These are phyloP conservation scores for Ophiocordyceps camponoti-saundersi DNA, from an alignment of 2,329 filamentous ascomycete genomes.

Conservation along the genomic window DNA sequence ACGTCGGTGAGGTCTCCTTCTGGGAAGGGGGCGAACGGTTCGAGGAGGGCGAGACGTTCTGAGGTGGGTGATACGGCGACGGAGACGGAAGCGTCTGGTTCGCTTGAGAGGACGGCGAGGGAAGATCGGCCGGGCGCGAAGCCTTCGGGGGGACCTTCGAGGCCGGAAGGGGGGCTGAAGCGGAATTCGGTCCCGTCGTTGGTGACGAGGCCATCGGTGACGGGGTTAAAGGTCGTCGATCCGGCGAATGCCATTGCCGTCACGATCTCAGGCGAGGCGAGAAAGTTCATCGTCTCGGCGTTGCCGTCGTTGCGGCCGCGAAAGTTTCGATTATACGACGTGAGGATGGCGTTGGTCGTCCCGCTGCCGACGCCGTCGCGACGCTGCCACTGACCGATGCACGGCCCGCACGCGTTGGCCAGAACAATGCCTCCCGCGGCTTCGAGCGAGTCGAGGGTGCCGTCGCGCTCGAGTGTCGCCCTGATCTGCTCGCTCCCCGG, in stretches of 20 bases:
- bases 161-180: slow-evolving; percentile 64
- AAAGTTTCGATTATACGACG: slow-evolving; percentile 98
- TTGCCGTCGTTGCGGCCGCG: slow-evolving; percentile 94
- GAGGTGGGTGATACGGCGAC: slow-evolving; percentile 79
- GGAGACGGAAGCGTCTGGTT: slow-evolving; percentile 51
- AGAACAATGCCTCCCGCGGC: slow-evolving; percentile 76
- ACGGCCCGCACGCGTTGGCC: slow-evolving; percentile 88
- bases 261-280: slow-evolving; percentile 90
- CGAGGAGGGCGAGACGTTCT: slow-evolving; percentile 73
- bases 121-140: slow-evolving; percentile 65
- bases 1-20: slow-evolving; percentile 55
- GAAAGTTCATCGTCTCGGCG: slow-evolving; percentile 93
- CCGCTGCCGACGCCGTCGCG: slow-evolving; percentile 75
- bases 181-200: slow-evolving; percentile 68
- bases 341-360: slow-evolving; percentile 82
- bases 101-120: slow-evolving; percentile 56
- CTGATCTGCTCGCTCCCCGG: slow-evolving; percentile 94
- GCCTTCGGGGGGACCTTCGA: slow-evolving; percentile 39
- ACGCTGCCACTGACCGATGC: slow-evolving; percentile 89
- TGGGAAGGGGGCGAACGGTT: slow-evolving; percentile 81
- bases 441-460: slow-evolving; percentile 72
- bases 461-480: slow-evolving; percentile 78
- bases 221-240: slow-evolving; percentile 85
- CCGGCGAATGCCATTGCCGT: slow-evolving; percentile 92
- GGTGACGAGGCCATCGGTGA: slow-evolving; percentile 70